phyloP scores from a whole-genome alignment of 2,329 filamentous ascomycete species.

The Botrytis porri region DNA sequence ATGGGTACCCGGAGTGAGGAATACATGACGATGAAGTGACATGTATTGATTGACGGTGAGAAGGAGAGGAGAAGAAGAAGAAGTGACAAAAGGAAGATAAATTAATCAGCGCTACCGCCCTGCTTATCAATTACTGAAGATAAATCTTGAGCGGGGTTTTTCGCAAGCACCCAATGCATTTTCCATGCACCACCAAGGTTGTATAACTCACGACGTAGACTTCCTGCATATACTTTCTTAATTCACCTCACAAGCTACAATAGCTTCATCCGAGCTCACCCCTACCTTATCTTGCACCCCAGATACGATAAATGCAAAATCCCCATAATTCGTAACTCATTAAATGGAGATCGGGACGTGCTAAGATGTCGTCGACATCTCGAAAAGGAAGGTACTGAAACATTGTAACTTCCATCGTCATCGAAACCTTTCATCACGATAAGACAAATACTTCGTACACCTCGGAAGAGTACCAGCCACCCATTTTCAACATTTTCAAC shows the following conservation, averaged over 20 bases:
- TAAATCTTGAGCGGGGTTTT: neutral
- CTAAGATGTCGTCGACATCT: neutral
- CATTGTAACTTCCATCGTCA: neutral
- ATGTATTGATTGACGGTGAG: neutral
- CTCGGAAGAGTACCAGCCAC: neutral
- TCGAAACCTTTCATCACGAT: neutral
- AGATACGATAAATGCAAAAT: neutral
- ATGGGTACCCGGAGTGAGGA: neutral
- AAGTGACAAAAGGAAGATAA: neutral
- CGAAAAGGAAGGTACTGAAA: neutral
- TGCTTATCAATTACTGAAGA: neutral
- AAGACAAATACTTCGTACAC: neutral
- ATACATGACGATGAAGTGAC: neutral
- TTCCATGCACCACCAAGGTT: neutral
- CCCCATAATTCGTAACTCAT: neutral
- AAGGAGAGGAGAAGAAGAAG: neutral
- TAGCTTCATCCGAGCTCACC: neutral
- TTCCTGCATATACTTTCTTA: neutral
- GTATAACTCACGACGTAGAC: neutral
- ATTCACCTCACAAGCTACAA: neutral
- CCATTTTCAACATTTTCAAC: neutral
- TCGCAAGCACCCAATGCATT: neutral
- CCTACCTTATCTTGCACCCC: neutral
- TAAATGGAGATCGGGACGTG: neutral
- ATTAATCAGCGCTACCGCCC: neutral